Evolutionary conservation across 2,329 filamentous ascomycete genomes (phyloP).

Genomic region (Hymenotorrendiella dingleyae): DNA sequence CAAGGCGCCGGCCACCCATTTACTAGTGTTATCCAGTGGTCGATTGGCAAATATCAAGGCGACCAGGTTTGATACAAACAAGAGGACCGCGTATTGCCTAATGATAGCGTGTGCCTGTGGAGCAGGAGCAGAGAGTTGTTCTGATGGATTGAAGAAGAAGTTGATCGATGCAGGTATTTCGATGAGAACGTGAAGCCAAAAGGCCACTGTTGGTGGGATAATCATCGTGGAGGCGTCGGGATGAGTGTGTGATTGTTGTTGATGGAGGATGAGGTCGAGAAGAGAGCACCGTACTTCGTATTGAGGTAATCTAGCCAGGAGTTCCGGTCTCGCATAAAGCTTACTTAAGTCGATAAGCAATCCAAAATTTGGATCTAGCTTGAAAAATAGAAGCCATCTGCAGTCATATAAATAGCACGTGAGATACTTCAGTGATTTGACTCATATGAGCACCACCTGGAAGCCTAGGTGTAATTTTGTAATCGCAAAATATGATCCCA

Average conservation of each 20-base stretch:
- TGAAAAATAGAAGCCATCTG: no score
- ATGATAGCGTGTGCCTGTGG: slow-evolving; percentile 32
- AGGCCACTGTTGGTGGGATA: slow-evolving; percentile 13
- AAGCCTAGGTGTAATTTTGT: no score
- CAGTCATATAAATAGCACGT: no score
- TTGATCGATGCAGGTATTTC: slow-evolving; percentile 33
- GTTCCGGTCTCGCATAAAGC: no score
- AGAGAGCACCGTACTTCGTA: no score
- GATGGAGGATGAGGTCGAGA: neutral
- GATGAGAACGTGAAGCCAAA: slow-evolving; percentile 31
- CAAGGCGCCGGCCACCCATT: slow-evolving; percentile 30
- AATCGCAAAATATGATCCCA: no score
- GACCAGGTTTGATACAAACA: slow-evolving; percentile 31
- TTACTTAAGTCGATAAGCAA: no score
- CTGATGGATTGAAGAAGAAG: slow-evolving; percentile 32
- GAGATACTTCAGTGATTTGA: no score
- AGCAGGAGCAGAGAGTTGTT: slow-evolving; percentile 27
- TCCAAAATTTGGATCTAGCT: no score
- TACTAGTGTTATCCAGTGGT: slow-evolving; percentile 25
- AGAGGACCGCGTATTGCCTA: slow-evolving; percentile 34
- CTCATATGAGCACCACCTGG: no score
- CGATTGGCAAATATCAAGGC: slow-evolving; percentile 29
- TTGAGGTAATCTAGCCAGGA: no score
- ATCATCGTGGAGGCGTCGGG: neutral
- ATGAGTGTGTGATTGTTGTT: neutral